Evolutionary conservation across 1,284 basidiomycete species (phyloP), one percentile per base, ranked within the genome.

Genomic region (Violaceomyces palustris): DNA sequence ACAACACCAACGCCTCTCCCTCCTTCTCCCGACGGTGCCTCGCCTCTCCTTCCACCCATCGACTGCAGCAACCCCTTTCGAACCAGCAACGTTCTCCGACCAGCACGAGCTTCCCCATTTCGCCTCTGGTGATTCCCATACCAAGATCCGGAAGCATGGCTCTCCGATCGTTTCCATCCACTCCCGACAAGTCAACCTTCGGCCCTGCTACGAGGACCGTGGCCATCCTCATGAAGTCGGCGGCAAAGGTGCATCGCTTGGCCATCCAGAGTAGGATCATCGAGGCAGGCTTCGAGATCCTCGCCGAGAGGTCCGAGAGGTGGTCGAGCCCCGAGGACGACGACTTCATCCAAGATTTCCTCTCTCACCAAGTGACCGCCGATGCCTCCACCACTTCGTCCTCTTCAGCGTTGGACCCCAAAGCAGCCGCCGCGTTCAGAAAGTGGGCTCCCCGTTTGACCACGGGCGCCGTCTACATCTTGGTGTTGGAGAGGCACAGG

Each of bases 401-500:
- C n/a, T n/a, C n/a, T n/a, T n/a, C n/a, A n/a, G n/a, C n/a, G n/a
- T n/a, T n/a, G n/a, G n/a, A n/a, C n/a, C n/a, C n/a, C n/a, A n/a
- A n/a, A n/a, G 41, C 57, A 28, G 51, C 60, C 19, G 50, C 48
- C 2, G 40, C 50, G 8, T 35, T 55, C 0, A 35, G 42, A 2
- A 35, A 28, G 10, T 67, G 61, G 59, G 45, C 43, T 8, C 34
- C 39, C 23, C 39, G 45, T n/a, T 42, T 69, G 17, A 65, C 66
- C 4, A 23, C 35, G 1, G 19, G 36, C 3, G 44, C 39, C 14
- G 45, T 45, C 35, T 46, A 42, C 14, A 45, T 61, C 28, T 29
- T 57, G 14, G 53, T 61, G 1, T 45, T 67, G n/a, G 41, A 55
- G 17, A 32, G 56, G 9, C 35, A 25, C 30, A 41, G 53, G 12